Base-by-base conservation (phyloP, 192 early-diverging fungal genomes). In the Backusella westeae region DNA sequence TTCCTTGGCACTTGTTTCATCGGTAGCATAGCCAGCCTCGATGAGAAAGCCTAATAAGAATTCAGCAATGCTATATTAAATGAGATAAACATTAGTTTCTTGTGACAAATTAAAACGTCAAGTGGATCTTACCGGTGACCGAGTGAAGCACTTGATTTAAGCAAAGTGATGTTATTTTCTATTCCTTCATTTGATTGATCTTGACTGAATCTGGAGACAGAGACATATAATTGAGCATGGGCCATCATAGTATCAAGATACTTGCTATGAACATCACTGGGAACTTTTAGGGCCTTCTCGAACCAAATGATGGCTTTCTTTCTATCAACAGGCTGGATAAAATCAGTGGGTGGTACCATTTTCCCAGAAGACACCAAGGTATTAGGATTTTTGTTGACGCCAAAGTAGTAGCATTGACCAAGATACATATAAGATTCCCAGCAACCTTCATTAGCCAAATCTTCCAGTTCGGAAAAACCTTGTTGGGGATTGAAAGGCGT, bases 371-470 rank as follows among this genome's bases (percentile, higher is more conserved):
- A 34, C 3, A 10, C 38, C 29, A 41, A 12, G 8, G 21, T 19
- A 36, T 19, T 42, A 14, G 68, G 26, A 19, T 5, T 34, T 49
- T 49, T 39, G 8, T 71, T 44, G 17, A 80, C 71, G 36, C 82
- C 82, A 29, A 77, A 41, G 26, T 56, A 67, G 32, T 77, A 83
- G 42, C 78, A 83, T 15, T 59, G 52, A n/a, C 72, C 82, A 15
- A 83, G 39, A 35, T 75, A 75, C 63, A 77, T 80, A 49, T 69
- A 83, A n/a, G 82, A 75, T 38, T 80, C 75, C 72, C 75, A 74
- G 21, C 35, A 67, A 26, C 52, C 56, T 26, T 74, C 65, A 46
- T 65, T 39, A 21, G 82, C 78, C 52, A 83, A 67, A 6, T 26
- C 4, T 14, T 70, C 46, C 10, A 83, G 52, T 10, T 52, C 49